Conservation (phyloP, 2,329 filamentous ascomycete species). For the Verticillium nubilum region DNA sequence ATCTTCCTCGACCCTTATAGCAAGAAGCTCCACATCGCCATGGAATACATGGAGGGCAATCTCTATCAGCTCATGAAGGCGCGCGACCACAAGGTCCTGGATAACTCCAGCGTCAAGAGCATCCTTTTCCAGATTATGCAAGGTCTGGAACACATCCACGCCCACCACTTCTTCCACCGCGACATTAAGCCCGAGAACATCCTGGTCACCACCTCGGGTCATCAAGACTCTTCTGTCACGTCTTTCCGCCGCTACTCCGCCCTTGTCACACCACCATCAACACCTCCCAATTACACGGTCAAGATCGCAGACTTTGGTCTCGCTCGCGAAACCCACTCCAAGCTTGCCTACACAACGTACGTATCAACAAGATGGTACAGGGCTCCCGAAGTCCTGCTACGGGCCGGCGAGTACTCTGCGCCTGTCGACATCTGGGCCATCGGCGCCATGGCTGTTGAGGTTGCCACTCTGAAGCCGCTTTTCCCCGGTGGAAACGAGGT, state of each 20-base stretch:
- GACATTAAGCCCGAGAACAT: constrained; percentile 99
- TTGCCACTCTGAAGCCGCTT: constrained; percentile 91
- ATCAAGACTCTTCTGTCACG: constrained; percentile 67
- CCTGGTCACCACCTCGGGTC: constrained; percentile 85
- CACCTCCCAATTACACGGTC: constrained; percentile 87
- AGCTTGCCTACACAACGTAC: constrained; percentile 94
- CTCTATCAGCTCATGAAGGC: constrained; percentile 99
- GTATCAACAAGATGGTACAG: constrained; percentile 98
- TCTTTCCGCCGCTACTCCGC: constrained; percentile 91
- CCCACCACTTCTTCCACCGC: constrained; percentile 95
- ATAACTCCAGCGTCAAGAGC: constrained; percentile 90
- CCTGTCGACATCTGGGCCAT: constrained; percentile 99
- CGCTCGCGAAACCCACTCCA: constrained; percentile 95
- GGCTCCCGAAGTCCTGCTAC: constrained; percentile 86
- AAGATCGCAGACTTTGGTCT: constrained; percentile 99
- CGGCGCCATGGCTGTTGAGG: constrained; percentile 96
- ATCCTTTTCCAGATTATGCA: constrained; percentile 96
- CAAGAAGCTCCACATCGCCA: constrained; percentile 94
- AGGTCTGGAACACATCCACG: constrained; percentile 94
- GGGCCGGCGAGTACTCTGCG: constrained; percentile 93
- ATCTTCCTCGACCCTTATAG: constrained; percentile 96
- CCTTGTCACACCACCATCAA: constrained; percentile 89
- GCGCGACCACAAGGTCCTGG: constrained; percentile 88
- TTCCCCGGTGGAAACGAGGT: constrained; percentile 98
- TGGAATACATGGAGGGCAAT: constrained; percentile 99